Evolutionary conservation across 2,329 filamentous ascomycete genomes (phyloP), one percentile per base, ranked within the genome.

Genomic region (Colletotrichum sp.): DNA sequence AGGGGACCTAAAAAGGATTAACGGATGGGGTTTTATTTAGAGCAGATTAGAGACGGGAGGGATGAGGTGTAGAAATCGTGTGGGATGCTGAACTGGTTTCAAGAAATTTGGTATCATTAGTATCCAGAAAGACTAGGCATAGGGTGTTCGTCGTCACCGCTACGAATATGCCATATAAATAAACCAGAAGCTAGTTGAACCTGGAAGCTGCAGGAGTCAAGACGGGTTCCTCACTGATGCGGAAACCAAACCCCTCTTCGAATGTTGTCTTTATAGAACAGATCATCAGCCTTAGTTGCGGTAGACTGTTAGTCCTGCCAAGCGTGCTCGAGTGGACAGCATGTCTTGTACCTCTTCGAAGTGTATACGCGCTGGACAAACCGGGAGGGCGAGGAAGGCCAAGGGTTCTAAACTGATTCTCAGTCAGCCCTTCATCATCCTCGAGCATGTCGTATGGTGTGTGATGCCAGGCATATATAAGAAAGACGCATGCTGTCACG

Each of bases 331-430:
- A n/a, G 39, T n/a, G 16, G 1, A 2, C 8, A n/a, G 5, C 18
- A n/a, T 7, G 6, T 44, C 2, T n/a, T 44, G 39, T 12, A 21
- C 9, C 2, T n/a, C 4, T 49, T 21, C 3, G 9, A 49, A 21
- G 44, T 12, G 44, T 4, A 49, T 49, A 13, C 10, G 0, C 18
- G 0, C 5, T 21, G 3, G 44, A 13, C 0, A n/a, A 2, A 12
- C 4, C 5, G 18, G 1, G 5, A 5, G 5, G 39, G 2, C 18
- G 39, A 44, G 39, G 34, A 34, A 13, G 6, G 1, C 12, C 32
- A 32, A 6, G 32, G 4, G 2, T 9, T 30, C 30, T 30, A 10
- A 30, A 30, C 30, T 30, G 8, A 9, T 30, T 30, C 9, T 10
- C 30, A 8, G 30, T 30, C 30, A 10, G 8, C 30, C 30, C 9